Evolutionary conservation across 441 rosid species (phyloP), one percentile per base, ranked within the genome.

Genomic region (Adansonia grandidieri): DNA sequence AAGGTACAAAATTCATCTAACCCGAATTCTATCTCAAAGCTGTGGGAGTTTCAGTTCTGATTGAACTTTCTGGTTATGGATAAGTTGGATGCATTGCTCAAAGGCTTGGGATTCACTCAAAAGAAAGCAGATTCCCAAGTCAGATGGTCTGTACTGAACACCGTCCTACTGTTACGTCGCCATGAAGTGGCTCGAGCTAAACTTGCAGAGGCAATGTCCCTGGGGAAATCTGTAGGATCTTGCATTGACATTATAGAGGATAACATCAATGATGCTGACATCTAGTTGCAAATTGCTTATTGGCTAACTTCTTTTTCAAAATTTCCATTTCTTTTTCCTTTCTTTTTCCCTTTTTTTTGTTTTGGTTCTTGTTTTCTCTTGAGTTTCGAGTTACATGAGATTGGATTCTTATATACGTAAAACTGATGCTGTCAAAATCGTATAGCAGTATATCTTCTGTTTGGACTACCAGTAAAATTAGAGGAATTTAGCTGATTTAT

Each of bases 121-220:
- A 93, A 92, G 93, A 92, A 96, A 79, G 97, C 88, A 9, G 95
- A 96, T 76, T 93, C 98, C 6, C 97, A 90, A 78, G 92, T 96
- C 42, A 84, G 99, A 77, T 92, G 99, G 99, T 89, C 98, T 40
- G 90, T 91, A 0, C 86, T 93, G 77, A 93, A 90, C 83, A 92
- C 94, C 8, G 77, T 92, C 24, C 76, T 94, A 47, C 80, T 93
- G 14, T 79, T 91, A 86, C 93, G 98, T 40, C 91, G 97, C 17
- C 98, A 96, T 13, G 85, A 89, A 83, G 73, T 45, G 4, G 95
- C 94, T 6, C 83, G 91, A 80, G 82, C 91, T 37, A 87, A 92
- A 75, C 93, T 96, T 44, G 93, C 93, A 0, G 86, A 84, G 53
- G 95, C 96, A 50, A 90, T 96, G 97, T 76, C 93, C 37, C 74